Conservation (phyloP, 176 grass and related monocot genomes). For the Musa schizocarpa region DNA sequence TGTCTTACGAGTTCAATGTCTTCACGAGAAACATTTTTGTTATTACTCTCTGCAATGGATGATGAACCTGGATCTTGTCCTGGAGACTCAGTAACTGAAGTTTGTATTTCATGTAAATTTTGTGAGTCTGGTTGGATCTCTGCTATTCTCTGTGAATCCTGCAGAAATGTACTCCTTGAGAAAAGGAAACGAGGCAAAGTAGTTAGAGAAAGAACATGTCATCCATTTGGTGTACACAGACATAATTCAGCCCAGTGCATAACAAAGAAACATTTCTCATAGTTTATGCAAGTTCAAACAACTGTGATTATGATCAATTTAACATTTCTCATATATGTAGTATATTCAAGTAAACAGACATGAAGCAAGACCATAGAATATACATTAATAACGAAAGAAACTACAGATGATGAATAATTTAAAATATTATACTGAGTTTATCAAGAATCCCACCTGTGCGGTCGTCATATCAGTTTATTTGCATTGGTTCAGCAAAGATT, state of each 20-base stretch:
- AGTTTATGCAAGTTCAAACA: background rate
- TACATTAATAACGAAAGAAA: background rate
- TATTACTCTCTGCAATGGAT: slow-evolving; percentile 51
- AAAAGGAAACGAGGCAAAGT: no score
- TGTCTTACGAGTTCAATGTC: slow-evolving; percentile 93
- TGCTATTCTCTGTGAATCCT: slow-evolving; percentile 59
- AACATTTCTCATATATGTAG: no score
- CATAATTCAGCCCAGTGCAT: background rate
- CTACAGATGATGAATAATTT: background rate
- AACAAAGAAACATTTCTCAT: background rate
- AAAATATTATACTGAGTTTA: no score
- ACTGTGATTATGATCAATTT: background rate
- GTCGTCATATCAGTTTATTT: background rate
- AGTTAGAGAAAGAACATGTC: no score
- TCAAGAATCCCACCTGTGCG: background rate
- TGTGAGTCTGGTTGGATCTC: slow-evolving; percentile 45
- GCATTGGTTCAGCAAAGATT: background rate
- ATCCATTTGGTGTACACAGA: no score
- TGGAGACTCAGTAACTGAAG: slow-evolving; percentile 42
- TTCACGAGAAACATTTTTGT: slow-evolving; percentile 90
- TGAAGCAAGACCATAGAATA: background rate
- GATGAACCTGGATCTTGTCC: slow-evolving; percentile 54
- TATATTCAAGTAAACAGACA: background rate
- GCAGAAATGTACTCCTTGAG: slow-evolving; percentile 1
- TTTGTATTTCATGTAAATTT: slow-evolving; percentile 55